Evolutionary conservation across 2,329 filamentous ascomycete species (phyloP), one percentile per base, ranked within the genome.

Genomic region (Aspergillus calidoustus): DNA sequence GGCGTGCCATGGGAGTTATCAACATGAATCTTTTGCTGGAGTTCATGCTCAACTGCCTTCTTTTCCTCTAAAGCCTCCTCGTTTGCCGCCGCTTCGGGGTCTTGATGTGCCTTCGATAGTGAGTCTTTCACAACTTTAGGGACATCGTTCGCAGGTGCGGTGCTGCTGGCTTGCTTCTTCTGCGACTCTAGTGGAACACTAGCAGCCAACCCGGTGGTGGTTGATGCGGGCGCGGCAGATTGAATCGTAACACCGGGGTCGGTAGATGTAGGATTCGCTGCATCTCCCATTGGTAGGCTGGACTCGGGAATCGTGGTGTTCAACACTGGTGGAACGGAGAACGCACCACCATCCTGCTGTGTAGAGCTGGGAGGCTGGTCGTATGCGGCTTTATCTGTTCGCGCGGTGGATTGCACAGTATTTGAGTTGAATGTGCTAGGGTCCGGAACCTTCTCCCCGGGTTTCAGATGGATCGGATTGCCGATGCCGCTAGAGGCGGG

Each of bases 301-400:
- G 91, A 94, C 79, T 96, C 92, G 19, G 92, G 92, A 66, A 95
- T 93, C 75, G 91, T 81, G 76, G 83, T 88, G 64, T 82, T 84
- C 50, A 84, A 81, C 60, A 89, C 77, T 9, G 83, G 81, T 31
- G 87, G 86, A 41, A 89, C 73, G 59, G 82, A 77, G 53, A 83
- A 79, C 67, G 69, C 68, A 79, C 73, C 75, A 31, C 79, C 75
- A 9, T 74, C 76, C 11, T 60, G 54, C 13, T 83, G 72, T 38
- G 76, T 71, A 41, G 76, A 66, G 71, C 80, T 81, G 60, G 88
- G 85, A 66, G 89, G 88, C 77, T 91, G 91, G 76, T 96, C 90
- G 77, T 97, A 98, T 1, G 92, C 94, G 68, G 88, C 91, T 76
- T 92, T 86, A 75, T 97, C 93, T 22, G 91, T 85, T 71, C 80